Conservation (phyloP, 78 protist species). For the Emiliania huxleyi region DNA sequence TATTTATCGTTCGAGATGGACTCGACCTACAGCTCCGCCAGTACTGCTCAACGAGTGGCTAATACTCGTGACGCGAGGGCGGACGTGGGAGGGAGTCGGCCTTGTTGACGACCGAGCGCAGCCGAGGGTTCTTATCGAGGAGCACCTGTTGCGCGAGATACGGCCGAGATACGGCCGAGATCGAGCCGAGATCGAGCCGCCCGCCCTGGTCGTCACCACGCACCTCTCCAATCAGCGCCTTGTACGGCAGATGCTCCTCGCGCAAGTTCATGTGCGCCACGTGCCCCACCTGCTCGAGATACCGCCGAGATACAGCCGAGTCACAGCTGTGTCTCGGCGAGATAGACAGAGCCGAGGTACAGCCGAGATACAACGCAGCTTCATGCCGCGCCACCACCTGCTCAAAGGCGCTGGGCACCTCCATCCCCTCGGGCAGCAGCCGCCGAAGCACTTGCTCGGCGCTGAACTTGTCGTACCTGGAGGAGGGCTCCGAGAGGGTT, state of each 20-base stretch:
- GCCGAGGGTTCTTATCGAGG: constrained; percentile 23
- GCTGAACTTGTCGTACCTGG: background rate
- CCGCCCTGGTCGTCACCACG: background rate
- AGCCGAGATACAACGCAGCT: too few relatives aligned
- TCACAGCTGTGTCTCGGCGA: constrained; percentile 54
- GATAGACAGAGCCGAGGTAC: too few relatives aligned
- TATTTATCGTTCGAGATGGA: background rate
- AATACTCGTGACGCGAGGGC: too few relatives aligned
- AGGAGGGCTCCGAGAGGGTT: too few relatives aligned
- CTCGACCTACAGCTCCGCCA: too few relatives aligned
- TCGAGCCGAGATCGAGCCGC: background rate
- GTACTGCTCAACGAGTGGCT: too few relatives aligned
- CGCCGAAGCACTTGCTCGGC: constrained; percentile 20
- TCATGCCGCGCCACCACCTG: too few relatives aligned
- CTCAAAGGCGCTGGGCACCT: background rate
- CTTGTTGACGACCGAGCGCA: constrained; percentile 91
- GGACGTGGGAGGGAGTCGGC: too few relatives aligned
- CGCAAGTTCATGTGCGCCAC: constrained; percentile 90
- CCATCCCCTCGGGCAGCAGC: constrained; percentile 27
- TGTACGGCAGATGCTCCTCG: constrained; percentile 76
- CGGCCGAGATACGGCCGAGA: too few relatives aligned
- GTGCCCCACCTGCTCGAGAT: too few relatives aligned
- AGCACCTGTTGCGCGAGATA: too few relatives aligned
- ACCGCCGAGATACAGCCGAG: too few relatives aligned
- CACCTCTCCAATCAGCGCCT: constrained; percentile 83